phyloP scores from a whole-genome alignment of 169 alveolate species.

The Theileria sp. region DNA sequence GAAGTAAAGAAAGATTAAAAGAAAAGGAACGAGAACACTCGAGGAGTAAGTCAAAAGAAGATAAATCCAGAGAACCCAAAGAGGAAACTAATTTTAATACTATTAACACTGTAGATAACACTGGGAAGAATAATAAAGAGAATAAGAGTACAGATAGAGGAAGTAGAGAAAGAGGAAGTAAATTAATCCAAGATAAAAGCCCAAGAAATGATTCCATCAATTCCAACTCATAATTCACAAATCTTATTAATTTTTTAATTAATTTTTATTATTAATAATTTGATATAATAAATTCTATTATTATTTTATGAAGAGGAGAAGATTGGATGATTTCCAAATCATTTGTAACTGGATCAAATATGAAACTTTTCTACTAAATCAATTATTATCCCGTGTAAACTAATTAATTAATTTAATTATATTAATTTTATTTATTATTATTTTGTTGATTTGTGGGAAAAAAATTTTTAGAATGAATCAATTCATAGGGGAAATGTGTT shows the following conservation, averaged over 20 bases:
- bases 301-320: background rate
- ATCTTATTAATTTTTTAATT: background rate
- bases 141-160: background rate
- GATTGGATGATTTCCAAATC: background rate
- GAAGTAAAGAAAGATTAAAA: background rate
- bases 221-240: too few relatives aligned
- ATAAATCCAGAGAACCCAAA: background rate
- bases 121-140: background rate
- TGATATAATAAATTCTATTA: background rate
- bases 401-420: too few relatives aligned
- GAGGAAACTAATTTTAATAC: too few relatives aligned
- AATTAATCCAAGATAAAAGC: background rate
- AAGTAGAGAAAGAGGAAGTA: background rate
- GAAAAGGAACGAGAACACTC: conserved; percentile 5
- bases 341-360: conserved; percentile 1
- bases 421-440: too few relatives aligned
- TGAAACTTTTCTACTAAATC: background rate
- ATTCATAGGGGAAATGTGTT: conserved; percentile 44
- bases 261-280: background rate
- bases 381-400: background rate
- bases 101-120: background rate
- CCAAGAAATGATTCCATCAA: background rate
- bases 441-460: too few relatives aligned
- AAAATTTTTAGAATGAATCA: conserved; percentile 28
- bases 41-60: background rate